Conservation (phyloP, 2,329 filamentous ascomycete genomes). For the Arthroderma sp. region DNA sequence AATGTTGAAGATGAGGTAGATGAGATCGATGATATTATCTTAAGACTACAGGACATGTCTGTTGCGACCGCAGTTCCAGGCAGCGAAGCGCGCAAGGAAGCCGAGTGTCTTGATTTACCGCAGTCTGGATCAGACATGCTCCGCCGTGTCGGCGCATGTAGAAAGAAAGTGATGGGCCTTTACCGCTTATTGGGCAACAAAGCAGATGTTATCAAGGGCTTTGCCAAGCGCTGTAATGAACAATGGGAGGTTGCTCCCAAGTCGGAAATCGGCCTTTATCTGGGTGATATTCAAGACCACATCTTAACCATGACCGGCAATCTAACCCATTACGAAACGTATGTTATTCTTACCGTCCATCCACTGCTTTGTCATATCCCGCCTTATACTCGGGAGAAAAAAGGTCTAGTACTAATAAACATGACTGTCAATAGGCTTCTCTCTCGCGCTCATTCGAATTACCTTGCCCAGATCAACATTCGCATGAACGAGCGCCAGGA, state of each 20-base stretch:
- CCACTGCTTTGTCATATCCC: slow-evolving; percentile 7
- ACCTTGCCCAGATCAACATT: slow-evolving; percentile 98
- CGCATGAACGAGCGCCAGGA: slow-evolving; percentile 97
- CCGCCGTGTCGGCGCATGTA: slow-evolving; percentile 77
- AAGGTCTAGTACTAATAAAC: too few relatives aligned
- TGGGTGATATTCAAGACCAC: slow-evolving; percentile 97
- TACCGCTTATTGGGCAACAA: slow-evolving; percentile 92
- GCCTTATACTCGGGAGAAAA: too few relatives aligned
- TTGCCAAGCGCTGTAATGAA: slow-evolving; percentile 95
- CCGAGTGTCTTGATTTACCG: slow-evolving; percentile 30
- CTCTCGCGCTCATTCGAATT: slow-evolving; percentile 84
- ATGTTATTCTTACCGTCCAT: slow-evolving; percentile 23
- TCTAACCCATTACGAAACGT: slow-evolving; percentile 92
- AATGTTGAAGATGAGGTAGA: slow-evolving; percentile 93
- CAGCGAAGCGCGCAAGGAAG: slow-evolving; percentile 16
- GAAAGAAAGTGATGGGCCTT: slow-evolving; percentile 94
- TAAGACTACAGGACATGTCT: slow-evolving; percentile 59
- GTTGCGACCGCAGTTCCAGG: slow-evolving; percentile 12
- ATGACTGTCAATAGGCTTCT: slow-evolving; percentile 50
- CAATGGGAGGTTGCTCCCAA: slow-evolving; percentile 92
- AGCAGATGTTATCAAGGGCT: slow-evolving; percentile 97
- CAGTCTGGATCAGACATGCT: slow-evolving; percentile 65
- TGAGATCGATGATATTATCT: slow-evolving; percentile 84
- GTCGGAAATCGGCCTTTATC: slow-evolving; percentile 90
- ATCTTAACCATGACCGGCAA: slow-evolving; percentile 99